Evolutionary conservation across 805 yeast genomes (phyloP), one percentile per base, ranked within the genome.

Genomic region (Nakazawaea wyomingensis): DNA sequence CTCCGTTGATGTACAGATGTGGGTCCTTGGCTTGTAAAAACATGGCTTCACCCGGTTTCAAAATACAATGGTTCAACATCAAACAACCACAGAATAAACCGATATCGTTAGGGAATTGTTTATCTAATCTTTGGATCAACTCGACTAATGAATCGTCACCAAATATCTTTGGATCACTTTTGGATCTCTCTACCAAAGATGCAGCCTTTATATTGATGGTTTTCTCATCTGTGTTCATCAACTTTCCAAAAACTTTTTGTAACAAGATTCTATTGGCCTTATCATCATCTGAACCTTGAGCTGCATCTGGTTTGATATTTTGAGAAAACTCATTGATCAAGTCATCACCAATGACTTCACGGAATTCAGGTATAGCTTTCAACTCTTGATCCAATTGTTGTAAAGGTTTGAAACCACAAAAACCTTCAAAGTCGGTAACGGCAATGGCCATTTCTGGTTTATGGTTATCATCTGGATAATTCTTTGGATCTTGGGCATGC

Each of bases 401-500:
- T 56, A 90, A 75, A 17, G 99, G 99, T 60, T 93, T 83, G 71
- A 93, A 93, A 0, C 99, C 99, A 66, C 99, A 93, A 67, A 93
- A 91, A 0, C 97, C 98, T 69, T 93, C 98, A 56, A 93, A 93
- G 48, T 79, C 86, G 18, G 98, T 90, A 42, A 93, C 81, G 7
- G 99, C 99, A 57, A 93, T 79, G 39, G 99, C 98, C 99, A 93
- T 93, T 65, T 93, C 99, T n/a, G 99, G 99, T 71, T 93, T 93
- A 68, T 93, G 99, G 70, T 93, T 93, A 62, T 83, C 95, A 67
- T 93, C 99, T 3, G 98, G 98, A 62, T 93, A 93, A 67, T 93
- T 85, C 56, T 80, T 79, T 44, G 99, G 98, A 66, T 93, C 98
- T 22, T 71, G 65, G 14, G 74, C 74, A 57, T 85, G 96, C 55